phyloP scores from a whole-genome alignment of 2,329 filamentous ascomycete species.

The Aspergillus tanneri region DNA sequence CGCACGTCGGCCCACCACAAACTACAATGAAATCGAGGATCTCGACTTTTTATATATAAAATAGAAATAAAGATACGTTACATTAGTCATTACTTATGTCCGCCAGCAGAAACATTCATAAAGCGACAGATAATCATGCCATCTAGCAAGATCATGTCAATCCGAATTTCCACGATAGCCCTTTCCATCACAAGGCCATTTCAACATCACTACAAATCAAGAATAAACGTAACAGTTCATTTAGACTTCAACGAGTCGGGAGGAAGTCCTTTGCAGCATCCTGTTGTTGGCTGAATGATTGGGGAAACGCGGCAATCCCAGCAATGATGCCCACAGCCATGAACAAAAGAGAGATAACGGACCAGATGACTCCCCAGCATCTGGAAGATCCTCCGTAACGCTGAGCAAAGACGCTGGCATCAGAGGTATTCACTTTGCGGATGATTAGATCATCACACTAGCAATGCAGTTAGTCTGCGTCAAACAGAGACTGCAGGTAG shows the following conservation, averaged over 20 bases:
- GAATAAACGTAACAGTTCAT: not conserved
- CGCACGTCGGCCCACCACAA: too few relatives aligned
- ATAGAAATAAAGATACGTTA: too few relatives aligned
- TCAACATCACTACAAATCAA: too few relatives aligned
- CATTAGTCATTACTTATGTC: not conserved
- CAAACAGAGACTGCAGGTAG: slow-evolving; percentile 7
- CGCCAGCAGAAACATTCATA: not conserved
- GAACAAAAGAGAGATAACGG: slow-evolving; percentile 67
- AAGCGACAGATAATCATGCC: not conserved
- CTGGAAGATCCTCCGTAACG: slow-evolving; percentile 75
- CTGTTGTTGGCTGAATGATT: slow-evolving; percentile 67
- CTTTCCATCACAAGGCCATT: too few relatives aligned
- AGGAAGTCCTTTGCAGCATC: slow-evolving; percentile 68
- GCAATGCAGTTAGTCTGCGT: not conserved
- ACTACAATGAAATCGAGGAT: too few relatives aligned
- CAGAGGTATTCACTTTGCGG: slow-evolving; percentile 75
- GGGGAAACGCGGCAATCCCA: slow-evolving; percentile 71
- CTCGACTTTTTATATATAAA: too few relatives aligned
- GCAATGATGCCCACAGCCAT: slow-evolving; percentile 74
- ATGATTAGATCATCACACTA: slow-evolving; percentile 76
- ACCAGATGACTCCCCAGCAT: slow-evolving; percentile 80
- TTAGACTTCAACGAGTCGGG: slow-evolving; percentile 38
- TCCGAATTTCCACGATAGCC: too few relatives aligned
- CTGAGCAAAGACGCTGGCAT: slow-evolving; percentile 75
- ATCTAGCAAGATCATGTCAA: not conserved